phyloP scores from a whole-genome alignment of 2,329 filamentous ascomycete genomes.

The Ascocoryne sarcoides region DNA sequence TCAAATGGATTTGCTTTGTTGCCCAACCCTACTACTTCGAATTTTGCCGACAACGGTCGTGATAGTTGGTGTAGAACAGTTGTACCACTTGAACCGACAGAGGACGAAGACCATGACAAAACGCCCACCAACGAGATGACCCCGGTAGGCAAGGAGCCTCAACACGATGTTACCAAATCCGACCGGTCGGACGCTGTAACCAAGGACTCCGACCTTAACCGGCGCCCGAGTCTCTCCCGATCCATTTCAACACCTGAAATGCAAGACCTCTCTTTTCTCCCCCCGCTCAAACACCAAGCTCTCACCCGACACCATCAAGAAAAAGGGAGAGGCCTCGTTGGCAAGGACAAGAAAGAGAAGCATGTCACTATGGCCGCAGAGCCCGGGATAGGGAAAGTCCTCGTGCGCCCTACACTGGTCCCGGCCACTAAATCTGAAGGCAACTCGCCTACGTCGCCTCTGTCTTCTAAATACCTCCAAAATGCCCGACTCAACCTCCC shows the following conservation, averaged over 20 bases:
- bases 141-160: not conserved
- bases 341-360: slow-evolving; percentile 17
- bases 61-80: slow-evolving; percentile 15
- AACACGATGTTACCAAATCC: not conserved
- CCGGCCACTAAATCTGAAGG: slow-evolving; percentile 12
- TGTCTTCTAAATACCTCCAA: slow-evolving; percentile 18
- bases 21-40: slow-evolving; percentile 5
- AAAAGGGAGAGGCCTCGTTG: slow-evolving; percentile 20
- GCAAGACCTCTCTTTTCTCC: slow-evolving; percentile 28
- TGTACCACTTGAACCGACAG: slow-evolving; percentile 7
- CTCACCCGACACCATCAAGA: slow-evolving; percentile 19
- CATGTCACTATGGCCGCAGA: slow-evolving; percentile 21
- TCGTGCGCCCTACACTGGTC: slow-evolving; percentile 8
- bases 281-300: slow-evolving; percentile 33
- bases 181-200: not conserved
- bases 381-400: not conserved
- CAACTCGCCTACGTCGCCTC: slow-evolving; percentile 10
- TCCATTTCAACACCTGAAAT: slow-evolving; percentile 19
- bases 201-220: slow-evolving; percentile 1
- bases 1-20: slow-evolving; percentile 4
- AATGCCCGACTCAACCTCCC: slow-evolving; percentile 16
- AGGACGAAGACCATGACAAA: slow-evolving; percentile 9
- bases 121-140: slow-evolving; percentile 11
- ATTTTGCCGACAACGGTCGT: slow-evolving; percentile 7
- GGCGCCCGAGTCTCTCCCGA: slow-evolving; percentile 8